Base-by-base conservation (phyloP, 345 rosid species). In the Salix viminalis region DNA sequence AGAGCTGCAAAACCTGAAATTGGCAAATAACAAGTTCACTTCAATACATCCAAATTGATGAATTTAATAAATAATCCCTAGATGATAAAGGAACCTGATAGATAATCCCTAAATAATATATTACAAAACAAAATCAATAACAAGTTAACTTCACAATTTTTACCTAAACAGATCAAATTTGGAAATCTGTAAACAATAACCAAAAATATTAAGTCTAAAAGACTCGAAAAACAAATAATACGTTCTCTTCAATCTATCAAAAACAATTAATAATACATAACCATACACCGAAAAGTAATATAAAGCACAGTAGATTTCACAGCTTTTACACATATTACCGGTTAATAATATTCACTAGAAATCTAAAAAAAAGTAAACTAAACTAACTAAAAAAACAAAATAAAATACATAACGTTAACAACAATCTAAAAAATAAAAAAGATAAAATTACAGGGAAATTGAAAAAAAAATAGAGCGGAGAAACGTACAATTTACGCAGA, bases 1-100 rank as follows among this genome's bases (percentile, higher is more conserved):
- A 52, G 72, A 30, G 32, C 70, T n/a, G 70, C 32, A 70, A 54
- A 61, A 62, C 79, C 79, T 77, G 75, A 70, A n/a, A 70, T 30
- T 58, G 14, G 24, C 64, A 23, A 58, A 3, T 23, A 58, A 23
- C 64, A 58, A 12, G 4, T 58, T 58, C 64, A 58, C 28, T 23
- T 23, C 6, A 4, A 58, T 10, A 9, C 23, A 23, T 23, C 26
- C 4, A 23, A 23, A 58, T 23, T 23, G 23, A 10, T 58, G 13
- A 58, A 58, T n/a, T 46, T 14, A 46, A 46, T 13, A 46, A 14
- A 58, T 58, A 58, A 23, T 58, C 64, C 28, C 4, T 9, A 4
- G 23, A n/a, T 58, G 11, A 24, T 58, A n/a, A 24, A 10, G 5
- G 64, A 58, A n/a, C 23, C 23, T 58, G 23, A n/a, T 19, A 8